Evolutionary conservation across 2,329 filamentous ascomycete species (phyloP), one percentile per base, ranked within the genome.

Genomic region (Calonectria hongkongensis): DNA sequence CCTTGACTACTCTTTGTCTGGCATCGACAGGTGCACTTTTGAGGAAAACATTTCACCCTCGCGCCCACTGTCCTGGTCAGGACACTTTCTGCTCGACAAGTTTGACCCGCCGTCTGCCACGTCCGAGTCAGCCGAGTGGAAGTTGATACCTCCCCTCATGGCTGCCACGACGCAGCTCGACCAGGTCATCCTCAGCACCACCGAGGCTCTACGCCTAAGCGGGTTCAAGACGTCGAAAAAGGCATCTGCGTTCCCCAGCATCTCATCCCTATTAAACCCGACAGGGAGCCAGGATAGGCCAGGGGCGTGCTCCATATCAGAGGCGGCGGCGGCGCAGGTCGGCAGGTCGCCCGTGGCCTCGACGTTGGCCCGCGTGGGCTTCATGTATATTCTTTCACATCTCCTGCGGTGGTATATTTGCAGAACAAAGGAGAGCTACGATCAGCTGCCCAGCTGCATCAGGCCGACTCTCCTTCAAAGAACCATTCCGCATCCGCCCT

Each of bases 401-500:
- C 51, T 74, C 0, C 27, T 74, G 7, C 67, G 71, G 13, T 74
- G 73, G 79, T 77, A 79, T 30, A 68, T 77, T 12, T 79, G 77
- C 56, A 76, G 74, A 30, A 76, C 75, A 45, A 73, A 76, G 63
- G 71, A 76, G 43, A 79, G 68, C 50, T 80, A 80, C 74, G 73
- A 76, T 4, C 71, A 74, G 41, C 75, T 81, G 16, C 79, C 79
- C 4, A 73, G 51, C 0, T 79, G 74, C 50, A 65, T 80, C 27
- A 62, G 70, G 18, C 78, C 79, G 6, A 81, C 77, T 0, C 70
- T 75, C 12, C 73, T 80, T 9, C 79, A 81, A 47, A 64, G 71
- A 10, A 79, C 73, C 7, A 73, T 79, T 2, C 75, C 79, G 1
- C 79, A 80, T 56, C 79, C 79, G 1, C 71, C 76, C 1, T 81